Percentiles rank a stretch among this genome's conserved stretches.
These are phyloP conservation scores for Chrysoporthe deuterocubensis DNA, from an alignment of 2,329 filamentous ascomycete genomes.

Conservation along the genomic window DNA sequence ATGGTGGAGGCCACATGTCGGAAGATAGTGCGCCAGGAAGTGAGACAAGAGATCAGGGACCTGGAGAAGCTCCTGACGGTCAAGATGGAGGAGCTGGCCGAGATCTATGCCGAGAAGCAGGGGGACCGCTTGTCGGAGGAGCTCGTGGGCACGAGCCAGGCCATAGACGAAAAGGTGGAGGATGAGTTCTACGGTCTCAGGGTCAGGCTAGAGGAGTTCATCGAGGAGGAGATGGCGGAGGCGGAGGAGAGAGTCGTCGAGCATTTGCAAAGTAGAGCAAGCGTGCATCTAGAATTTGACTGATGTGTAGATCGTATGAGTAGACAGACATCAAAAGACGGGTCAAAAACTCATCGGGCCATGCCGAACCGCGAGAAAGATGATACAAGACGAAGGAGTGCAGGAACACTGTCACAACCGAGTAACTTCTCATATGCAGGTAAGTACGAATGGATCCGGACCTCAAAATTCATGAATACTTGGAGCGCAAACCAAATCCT, in stretches of 20 bases:
- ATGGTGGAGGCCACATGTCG: conserved; percentile 4
- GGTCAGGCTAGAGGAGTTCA: conserved; percentile 17
- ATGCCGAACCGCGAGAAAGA: no score
- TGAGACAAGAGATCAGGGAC: conserved; percentile 6
- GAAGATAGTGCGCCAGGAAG: conserved; percentile 13
- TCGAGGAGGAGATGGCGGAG: conserved; percentile 20
- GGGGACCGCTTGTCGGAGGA: conserved; percentile 10
- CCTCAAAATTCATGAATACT: background rate
- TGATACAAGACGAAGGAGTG: no score
- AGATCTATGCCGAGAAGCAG: conserved; percentile 10
- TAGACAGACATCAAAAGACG: background rate
- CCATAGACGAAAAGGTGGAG: conserved; percentile 16
- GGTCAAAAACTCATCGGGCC: no score
- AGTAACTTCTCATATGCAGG: background rate
- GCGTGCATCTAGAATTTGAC: conserved; percentile 13
- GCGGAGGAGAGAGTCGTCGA: conserved; percentile 17
- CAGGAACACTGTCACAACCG: no score
- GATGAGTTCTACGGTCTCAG: conserved; percentile 16
- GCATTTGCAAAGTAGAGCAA: conserved; percentile 16
- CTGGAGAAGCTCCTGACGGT: conserved; percentile 14
- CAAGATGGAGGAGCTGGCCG: conserved; percentile 6
- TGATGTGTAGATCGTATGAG: background rate
- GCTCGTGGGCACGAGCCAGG: conserved; percentile 9
- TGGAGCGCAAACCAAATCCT: background rate
- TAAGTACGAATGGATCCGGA: background rate